phyloP scores from a whole-genome alignment of 2,329 filamentous ascomycete genomes.

The Alternaria triticina region DNA sequence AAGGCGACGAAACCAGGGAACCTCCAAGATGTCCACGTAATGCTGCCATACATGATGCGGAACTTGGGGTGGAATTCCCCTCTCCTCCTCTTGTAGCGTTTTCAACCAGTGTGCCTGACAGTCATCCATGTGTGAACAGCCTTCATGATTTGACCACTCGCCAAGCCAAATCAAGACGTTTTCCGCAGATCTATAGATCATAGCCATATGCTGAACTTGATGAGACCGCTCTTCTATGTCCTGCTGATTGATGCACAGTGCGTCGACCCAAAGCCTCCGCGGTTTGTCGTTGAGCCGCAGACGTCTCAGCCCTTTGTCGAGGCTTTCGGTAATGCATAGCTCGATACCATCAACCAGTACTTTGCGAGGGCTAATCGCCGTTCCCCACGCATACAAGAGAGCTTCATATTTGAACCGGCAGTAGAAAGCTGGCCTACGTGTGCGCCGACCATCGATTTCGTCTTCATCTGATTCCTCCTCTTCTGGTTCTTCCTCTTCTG shows the following conservation, averaged over 20 bases:
- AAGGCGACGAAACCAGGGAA: background rate
- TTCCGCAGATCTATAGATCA: background rate
- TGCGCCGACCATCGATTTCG: too few species aligned
- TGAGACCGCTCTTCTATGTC: background rate
- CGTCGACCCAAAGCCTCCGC: background rate
- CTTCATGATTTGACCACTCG: background rate
- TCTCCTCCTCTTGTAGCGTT: background rate
- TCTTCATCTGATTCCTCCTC: too few species aligned
- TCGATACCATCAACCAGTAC: background rate
- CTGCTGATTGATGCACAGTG: background rate
- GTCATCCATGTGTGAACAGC: rapidly evolving
- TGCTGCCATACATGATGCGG: background rate
- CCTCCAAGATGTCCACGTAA: background rate
- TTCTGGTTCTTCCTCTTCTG: too few species aligned
- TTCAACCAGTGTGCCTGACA: background rate
- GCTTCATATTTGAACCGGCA: background rate
- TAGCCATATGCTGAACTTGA: background rate
- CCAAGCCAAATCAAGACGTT: background rate
- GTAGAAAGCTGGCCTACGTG: too few species aligned
- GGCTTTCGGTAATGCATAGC: rapidly evolving
- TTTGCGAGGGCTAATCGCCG: background rate
- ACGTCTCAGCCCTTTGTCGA: background rate
- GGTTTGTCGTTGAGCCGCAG: background rate
- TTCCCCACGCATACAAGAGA: background rate
- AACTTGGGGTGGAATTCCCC: background rate